Base-by-base conservation (phyloP, 1,284 basidiomycete species). In the Sporisorium graminicola region DNA sequence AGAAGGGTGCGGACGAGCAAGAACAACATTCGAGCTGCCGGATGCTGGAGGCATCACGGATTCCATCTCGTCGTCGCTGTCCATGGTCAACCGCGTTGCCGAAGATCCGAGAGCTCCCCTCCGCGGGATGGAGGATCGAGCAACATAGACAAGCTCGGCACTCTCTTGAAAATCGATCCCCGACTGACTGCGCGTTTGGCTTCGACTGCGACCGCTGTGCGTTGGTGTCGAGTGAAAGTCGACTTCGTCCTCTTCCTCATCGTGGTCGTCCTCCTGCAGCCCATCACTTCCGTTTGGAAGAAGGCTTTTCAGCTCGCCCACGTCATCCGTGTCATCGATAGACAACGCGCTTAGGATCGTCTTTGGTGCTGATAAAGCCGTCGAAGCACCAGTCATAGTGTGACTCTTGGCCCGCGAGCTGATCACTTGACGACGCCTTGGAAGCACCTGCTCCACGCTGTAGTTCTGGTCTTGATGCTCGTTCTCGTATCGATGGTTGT, bases 61-160 rank as follows among this genome's bases (percentile, higher is more conserved):
- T 5, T 56, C 56, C 18, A 44, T 40, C 3, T 64, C 61, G n/a
- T 71, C 58, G n/a, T 72, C 63, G 33, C 56, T 65, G n/a, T 66
- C 63, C 44, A 51, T 42, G 6, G 51, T 37, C 26, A 72, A 40
- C 2, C 24, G 51, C 27, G 55, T 26, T 14, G 54, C 44, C 2
- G 69, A 58, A 13, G 62, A n/a, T 13, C 64, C 37, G 3, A 72
- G 33, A 5, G 58, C 61, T 14, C 69, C 59, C 50, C 69, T 55
- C 8, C 69, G 58, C 7, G 62, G 57, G 9, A 58, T 12, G 1
- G 62, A 40, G 1, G 59, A 51, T 31, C 59, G 35, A 1, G 42
- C 33, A 0, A 72, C 56, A 29, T 58, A 62, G 3, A 52, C 46
- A 22, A 63, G 40, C 13, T 58, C 50, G 0, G 63, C 18, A 2